Conservation (phyloP, 768 basidiomycete genomes). For the Crucibulum laeve region DNA sequence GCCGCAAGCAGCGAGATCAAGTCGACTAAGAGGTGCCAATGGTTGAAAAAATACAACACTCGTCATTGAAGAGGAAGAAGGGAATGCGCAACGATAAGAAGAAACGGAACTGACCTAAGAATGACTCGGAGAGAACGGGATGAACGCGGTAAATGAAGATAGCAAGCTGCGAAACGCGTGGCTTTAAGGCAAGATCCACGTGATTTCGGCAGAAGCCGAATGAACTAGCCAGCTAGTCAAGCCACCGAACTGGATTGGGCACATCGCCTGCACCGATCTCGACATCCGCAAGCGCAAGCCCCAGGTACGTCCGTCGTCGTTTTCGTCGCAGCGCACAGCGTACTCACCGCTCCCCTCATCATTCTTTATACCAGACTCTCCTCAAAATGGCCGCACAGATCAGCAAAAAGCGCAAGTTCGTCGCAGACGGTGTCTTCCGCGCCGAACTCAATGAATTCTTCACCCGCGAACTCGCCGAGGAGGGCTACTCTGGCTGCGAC, state of each 20-base stretch:
- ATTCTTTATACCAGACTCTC: constrained; percentile 1
- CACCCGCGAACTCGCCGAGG: constrained; percentile 95
- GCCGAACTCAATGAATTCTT: constrained; percentile 99
- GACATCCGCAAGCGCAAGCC: constrained; percentile 17
- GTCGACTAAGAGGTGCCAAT: constrained; percentile 96
- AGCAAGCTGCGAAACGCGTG: no score
- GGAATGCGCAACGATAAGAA: constrained; percentile 6
- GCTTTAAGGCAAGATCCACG: no score
- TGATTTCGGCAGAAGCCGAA: constrained; percentile 19
- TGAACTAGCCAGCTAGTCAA: constrained; percentile 25
- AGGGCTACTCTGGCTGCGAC: constrained; percentile 99
- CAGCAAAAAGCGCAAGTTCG: constrained; percentile 98
- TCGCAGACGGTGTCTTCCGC: constrained; percentile 98
- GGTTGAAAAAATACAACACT: constrained; percentile 72
- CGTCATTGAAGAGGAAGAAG: constrained; percentile 48
- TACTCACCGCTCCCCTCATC: background rate
- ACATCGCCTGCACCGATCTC: constrained; percentile 18
- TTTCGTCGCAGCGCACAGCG: background rate
- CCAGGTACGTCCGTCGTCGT: background rate
- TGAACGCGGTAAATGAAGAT: no score
- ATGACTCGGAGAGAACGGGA: no score
- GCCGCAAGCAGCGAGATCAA: constrained; percentile 34
- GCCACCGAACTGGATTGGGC: constrained; percentile 19
- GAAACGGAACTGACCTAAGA: background rate
- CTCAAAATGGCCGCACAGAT: constrained; percentile 78